These are phyloP conservation scores for Nicotiana rustica DNA, from an alignment of 305 asterid genomes.

Conservation along the genomic window DNA sequence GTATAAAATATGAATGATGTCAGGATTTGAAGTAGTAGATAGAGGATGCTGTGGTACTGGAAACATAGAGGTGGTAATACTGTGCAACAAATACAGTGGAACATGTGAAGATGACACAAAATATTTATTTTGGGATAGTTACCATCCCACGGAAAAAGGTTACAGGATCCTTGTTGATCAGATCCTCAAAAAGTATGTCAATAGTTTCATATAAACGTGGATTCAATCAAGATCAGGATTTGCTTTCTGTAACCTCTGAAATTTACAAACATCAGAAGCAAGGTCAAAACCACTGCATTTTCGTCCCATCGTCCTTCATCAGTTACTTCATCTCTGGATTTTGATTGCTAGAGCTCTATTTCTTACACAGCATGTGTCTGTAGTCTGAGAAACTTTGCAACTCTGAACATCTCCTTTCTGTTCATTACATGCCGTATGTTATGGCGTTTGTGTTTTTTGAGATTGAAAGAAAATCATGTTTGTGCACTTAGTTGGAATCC, in stretches of 20 bases:
- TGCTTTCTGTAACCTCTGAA: background rate
- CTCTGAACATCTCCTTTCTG: background rate
- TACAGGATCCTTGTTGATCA: conserved; percentile 51
- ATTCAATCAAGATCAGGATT: background rate
- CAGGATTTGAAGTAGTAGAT: conserved; percentile 59
- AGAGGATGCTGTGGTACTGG: conserved; percentile 76
- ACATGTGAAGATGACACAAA: conserved; percentile 50
- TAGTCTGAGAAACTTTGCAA: background rate
- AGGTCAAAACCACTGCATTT: background rate
- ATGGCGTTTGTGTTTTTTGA: background rate
- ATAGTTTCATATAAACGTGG: conserved; percentile 34
- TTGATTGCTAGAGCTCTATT: background rate
- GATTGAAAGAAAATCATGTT: background rate
- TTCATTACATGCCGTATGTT: background rate
- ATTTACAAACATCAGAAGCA: background rate
- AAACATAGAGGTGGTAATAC: conserved; percentile 49
- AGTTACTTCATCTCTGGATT: background rate
- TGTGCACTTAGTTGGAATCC: background rate
- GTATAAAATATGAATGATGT: conserved; percentile 1
- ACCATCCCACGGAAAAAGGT: conserved; percentile 60
- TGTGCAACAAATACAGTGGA: conserved; percentile 53
- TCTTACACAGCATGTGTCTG: background rate
- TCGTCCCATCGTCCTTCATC: background rate
- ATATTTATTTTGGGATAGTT: conserved; percentile 68
- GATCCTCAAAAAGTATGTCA: conserved; percentile 43